These are phyloP conservation scores for Calonectria pseudoturangicola DNA, from an alignment of 2,329 filamentous ascomycete genomes.

Conservation along the genomic window DNA sequence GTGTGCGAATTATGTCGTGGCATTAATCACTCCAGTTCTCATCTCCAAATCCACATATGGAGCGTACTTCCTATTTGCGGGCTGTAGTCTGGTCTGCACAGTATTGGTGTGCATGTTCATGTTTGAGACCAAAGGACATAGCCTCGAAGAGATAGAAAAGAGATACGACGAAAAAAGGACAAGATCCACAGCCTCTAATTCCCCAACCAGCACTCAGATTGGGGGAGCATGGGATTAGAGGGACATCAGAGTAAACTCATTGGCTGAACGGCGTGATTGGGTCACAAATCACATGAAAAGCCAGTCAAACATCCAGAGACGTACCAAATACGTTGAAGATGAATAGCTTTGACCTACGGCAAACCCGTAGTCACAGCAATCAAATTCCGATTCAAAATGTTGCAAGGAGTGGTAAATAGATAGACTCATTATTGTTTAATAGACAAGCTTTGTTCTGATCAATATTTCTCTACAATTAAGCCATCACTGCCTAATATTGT, in stretches of 20 bases:
- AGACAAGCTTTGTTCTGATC: too few species aligned
- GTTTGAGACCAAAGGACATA: slow-evolving; percentile 65
- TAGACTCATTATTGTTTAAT: too few species aligned
- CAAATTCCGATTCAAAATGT: too few species aligned
- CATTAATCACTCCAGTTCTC: slow-evolving; percentile 65
- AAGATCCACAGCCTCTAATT: not conserved
- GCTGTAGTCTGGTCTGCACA: slow-evolving; percentile 61
- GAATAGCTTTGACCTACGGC: too few species aligned
- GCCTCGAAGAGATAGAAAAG: slow-evolving; percentile 62
- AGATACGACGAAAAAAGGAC: slow-evolving; percentile 29
- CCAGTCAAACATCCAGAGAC: too few species aligned
- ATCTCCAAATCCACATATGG: slow-evolving; percentile 63
- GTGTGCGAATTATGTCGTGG: slow-evolving; percentile 67
- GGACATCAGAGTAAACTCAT: not conserved
- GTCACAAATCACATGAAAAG: too few species aligned
- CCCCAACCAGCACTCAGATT: not conserved
- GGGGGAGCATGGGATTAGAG: not conserved
- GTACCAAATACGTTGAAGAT: too few species aligned
- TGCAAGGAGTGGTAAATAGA: too few species aligned
- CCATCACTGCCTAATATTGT: too few species aligned
- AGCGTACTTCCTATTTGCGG: slow-evolving; percentile 68
- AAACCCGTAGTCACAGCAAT: too few species aligned
- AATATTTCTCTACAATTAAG: too few species aligned
- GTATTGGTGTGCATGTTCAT: slow-evolving; percentile 62
- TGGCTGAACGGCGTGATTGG: too few species aligned